Conservation (phyloP, 192 early-diverging fungal species). For the Coemansia sp. region DNA sequence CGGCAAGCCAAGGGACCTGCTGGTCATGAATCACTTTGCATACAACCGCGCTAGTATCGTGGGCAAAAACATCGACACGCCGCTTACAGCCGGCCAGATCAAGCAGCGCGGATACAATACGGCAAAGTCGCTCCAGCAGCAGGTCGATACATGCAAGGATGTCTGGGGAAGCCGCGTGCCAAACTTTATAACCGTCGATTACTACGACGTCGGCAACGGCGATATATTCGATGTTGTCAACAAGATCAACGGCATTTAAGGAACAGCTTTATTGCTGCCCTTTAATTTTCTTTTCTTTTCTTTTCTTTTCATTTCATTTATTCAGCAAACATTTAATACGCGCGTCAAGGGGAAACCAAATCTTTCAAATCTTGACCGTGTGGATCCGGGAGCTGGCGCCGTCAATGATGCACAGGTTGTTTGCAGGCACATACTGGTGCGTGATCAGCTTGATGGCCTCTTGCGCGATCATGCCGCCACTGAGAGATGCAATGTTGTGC, state of each 20-base stretch:
- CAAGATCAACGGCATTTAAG: conserved; percentile 19
- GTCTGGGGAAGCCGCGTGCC: conserved; percentile 27
- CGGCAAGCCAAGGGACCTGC: conserved; percentile 26
- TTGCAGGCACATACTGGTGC: conserved; percentile 87
- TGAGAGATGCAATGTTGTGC: conserved; percentile 78
- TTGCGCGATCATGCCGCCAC: conserved; percentile 88
- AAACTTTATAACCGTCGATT: conserved; percentile 50
- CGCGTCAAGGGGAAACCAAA: no score
- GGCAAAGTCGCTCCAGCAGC: conserved; percentile 20
- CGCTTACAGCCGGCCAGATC: conserved; percentile 18
- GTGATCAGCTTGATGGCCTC: conserved; percentile 96
- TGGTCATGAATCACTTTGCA: conserved; percentile 51
- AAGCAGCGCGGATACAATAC: conserved; percentile 31
- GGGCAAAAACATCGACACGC: conserved; percentile 31
- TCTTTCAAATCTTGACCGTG: conserved; percentile 16
- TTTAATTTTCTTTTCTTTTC: no score
- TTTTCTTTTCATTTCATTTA: no score
- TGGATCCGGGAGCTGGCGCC: conserved; percentile 56
- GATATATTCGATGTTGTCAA: conserved; percentile 34
- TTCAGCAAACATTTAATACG: no score
- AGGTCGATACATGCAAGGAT: conserved; percentile 26
- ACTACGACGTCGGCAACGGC: conserved; percentile 36
- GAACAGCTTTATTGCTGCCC: background rate
- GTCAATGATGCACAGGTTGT: conserved; percentile 84
- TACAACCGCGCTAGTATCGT: conserved; percentile 36